Evolutionary conservation across 805 yeast species (phyloP), one percentile per base, ranked within the genome.

Genomic region (Suhomyces faveliae): DNA sequence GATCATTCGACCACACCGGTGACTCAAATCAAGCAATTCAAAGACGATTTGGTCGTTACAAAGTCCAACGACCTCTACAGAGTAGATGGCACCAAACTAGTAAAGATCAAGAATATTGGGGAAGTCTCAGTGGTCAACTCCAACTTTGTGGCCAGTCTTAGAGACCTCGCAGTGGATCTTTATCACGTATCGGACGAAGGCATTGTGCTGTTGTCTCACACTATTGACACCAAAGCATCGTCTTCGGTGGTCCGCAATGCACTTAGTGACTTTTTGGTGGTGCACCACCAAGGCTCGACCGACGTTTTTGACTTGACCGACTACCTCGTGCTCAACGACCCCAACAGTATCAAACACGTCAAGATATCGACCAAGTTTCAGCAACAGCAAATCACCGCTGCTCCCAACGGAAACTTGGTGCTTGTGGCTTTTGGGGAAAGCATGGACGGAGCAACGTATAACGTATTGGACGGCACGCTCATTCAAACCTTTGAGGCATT

Each of bases 251-350:
- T 33, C 22, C 40, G 39, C 9, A 44, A 38, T 20, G 50, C 46
- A 3, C 48, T 53, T 27, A 46, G 52, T 29, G 51, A 50, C 15
- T 50, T 46, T 41, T 44, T 51, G 40, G 23, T 50, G 13, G 43
- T 53, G 10, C 20, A 48, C 8, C 40, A 35, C n/a, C 35, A 21
- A 6, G 35, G 27, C 24, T 5, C 35, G 3, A 21, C 20, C 25
- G 43, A 44, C 9, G 47, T 59, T 9, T 56, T 42, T 22, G 64
- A 61, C 45, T 52, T 61, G 42, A 61, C 64, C 8, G 66, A 61
- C 52, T 59, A 50, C 27, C 52, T 58, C 33, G 42, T 46, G 11
- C 43, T 55, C 37, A 50, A 49, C 24, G 57, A 55, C 35, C 13
- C 55, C 4, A 25, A 44, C 12, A 54, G 56, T 47, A 59, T 61